Evolutionary conservation across 108 stramenopile species (phyloP), one percentile per base, ranked within the genome.

Genomic region (Nitzschia sp.): DNA sequence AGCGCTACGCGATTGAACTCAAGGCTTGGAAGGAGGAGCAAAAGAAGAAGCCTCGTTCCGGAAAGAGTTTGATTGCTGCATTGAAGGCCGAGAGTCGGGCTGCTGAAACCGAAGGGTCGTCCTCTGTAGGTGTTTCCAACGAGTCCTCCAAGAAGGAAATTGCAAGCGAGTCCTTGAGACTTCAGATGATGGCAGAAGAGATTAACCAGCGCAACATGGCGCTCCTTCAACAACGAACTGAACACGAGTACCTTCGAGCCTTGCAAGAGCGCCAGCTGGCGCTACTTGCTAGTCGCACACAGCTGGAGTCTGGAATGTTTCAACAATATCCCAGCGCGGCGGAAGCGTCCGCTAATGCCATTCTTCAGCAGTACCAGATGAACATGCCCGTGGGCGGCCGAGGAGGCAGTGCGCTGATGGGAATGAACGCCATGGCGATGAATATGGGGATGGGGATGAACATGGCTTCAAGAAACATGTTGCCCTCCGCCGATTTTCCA

Each of bases 11-110:
- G 30, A 47, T 53, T 26, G 70, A 76, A 28, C 70, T 80, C 34
- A 53, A 59, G 11, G 65, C 29, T 1, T 80, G 79, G 79, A 80
- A 74, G 35, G 63, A 71, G 30, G 48, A 57, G 32, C 64, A 80
- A 30, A 69, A 75, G 65, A 27, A 24, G 8, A 68, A 77, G 42
- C 23, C 18, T 9, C 42, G 46, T 36, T 11, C 42, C 23, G 35
- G 38, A 25, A 62, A 62, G 36, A 42, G 57, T 59, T n/a, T 59
- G n/a, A 5, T 51, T 5, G 49, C 49, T 19, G 49, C 49, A 5
- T 19, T 51, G 17, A 51, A 51, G 49, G 49, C 49, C 18, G 49
- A 51, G 21, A 51, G n/a, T 8, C 49, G 8, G 49, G 49, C 49
- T 4, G 13, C 49, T 4, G 49, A 51, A 5, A 9, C 18, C 21